Base-by-base conservation (phyloP, 2,329 filamentous ascomycete species). In the Paecilomyces niveus region DNA sequence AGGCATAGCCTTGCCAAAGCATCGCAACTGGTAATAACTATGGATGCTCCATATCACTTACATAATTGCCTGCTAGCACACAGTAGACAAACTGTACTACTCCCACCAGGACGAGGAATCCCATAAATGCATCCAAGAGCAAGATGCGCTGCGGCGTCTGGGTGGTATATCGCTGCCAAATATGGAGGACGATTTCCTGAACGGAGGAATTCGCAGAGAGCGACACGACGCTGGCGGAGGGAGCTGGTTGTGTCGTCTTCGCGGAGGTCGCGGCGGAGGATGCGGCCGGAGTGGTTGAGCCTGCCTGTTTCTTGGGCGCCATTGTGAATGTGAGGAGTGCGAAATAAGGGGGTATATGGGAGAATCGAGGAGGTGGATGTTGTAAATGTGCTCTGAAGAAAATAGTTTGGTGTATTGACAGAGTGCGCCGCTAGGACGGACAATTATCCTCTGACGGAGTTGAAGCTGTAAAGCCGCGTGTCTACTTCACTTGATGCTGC, bases 31-130 rank as follows among this genome's bases (percentile, higher is more conserved):
- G 53, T 54, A 54, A 54, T 18, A 29, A 33, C 3, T 29, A 54
- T n/a, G 8, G 4, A 22, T 31, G 15, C 32, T 50, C 52, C 33
- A 49, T 29, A 59, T 33, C 54, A 84, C 91, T 62, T 84, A 99
- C 94, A 70, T 93, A 99, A 77, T 97, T 97, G 64, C 94, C 94
- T 57, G 86, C 91, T 66, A 97, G 70, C 58, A 97, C 81, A 73
- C 93, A 97, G 78, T 99, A 99, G 60, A 89, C 74, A 75, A 99
- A 97, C 77, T 99, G 94, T 68, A 97, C 74, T n/a, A 80, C 90
- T 55, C 92, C 94, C 3, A 96, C 90, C 1, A 87, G 81, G 22
- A 94, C 85, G 59, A 99, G 79, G 74, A 97, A 99, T 3, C 77
- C 85, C 84, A 99, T 87, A 75, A 99, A 99, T 35, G 84, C 84